Evolutionary conservation across 805 yeast genomes (phyloP).

Genomic region (Spathaspora girioi): DNA sequence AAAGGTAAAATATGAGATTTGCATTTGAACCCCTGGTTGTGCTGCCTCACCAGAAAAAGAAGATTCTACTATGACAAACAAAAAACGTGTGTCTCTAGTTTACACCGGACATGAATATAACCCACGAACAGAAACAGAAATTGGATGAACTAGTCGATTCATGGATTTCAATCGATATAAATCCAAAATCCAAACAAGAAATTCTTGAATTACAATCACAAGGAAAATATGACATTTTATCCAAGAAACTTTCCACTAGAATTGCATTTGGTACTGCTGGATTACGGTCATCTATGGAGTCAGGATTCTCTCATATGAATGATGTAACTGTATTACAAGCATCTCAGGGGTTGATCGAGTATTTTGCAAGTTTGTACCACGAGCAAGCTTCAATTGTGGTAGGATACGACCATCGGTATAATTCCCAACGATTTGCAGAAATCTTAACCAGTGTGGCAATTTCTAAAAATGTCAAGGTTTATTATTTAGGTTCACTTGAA

Average conservation of each 20-base stretch:
- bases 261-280: slow-evolving; percentile 94
- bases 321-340: slow-evolving; percentile 87
- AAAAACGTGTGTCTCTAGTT: background rate
- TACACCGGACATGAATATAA: background rate
- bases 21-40: too few species aligned
- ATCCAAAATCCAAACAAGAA: slow-evolving; percentile 51
- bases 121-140: background rate
- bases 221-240: slow-evolving; percentile 43
- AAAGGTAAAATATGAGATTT: too few species aligned
- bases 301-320: slow-evolving; percentile 89
- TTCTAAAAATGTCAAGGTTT: slow-evolving; percentile 64
- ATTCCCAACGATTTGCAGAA: slow-evolving; percentile 76
- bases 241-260: slow-evolving; percentile 50
- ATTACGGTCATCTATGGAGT: slow-evolving; percentile 79
- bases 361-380: slow-evolving; percentile 27
- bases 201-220: slow-evolving; percentile 42
- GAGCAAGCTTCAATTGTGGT: slow-evolving; percentile 50
- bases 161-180: slow-evolving; percentile 36
- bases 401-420: slow-evolving; percentile 89
- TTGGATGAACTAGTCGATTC: slow-evolving; percentile 26
- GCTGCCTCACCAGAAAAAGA: too few species aligned
- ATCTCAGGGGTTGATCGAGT: slow-evolving; percentile 72
- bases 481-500: slow-evolving; percentile 47
- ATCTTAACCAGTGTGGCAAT: slow-evolving; percentile 75
- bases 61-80: too few species aligned